These are phyloP conservation scores for Cordyceps cateniannulata DNA, from an alignment of 2,329 filamentous ascomycete species.

Conservation along the genomic window DNA sequence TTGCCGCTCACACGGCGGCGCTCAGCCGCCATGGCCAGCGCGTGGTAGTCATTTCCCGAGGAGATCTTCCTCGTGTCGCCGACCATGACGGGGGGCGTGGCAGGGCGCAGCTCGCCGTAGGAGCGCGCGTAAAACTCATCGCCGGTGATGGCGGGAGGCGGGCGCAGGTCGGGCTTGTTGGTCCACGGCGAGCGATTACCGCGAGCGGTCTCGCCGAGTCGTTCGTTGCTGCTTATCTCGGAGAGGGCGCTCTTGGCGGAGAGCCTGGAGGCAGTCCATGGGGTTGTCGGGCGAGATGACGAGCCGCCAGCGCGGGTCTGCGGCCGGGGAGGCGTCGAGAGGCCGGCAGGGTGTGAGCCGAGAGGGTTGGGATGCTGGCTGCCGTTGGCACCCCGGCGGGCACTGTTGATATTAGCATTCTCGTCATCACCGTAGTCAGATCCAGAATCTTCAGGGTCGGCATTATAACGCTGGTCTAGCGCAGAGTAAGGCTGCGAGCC, in stretches of 20 bases:
- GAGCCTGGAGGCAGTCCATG: constrained; percentile 15
- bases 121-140: constrained; percentile 48
- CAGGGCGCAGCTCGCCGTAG: constrained; percentile 52
- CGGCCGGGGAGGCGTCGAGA: background rate
- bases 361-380: constrained; percentile 46
- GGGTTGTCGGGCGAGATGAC: background rate
- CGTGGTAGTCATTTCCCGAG: constrained; percentile 50
- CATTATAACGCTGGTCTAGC: constrained; percentile 38
- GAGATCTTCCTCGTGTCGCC: constrained; percentile 48
- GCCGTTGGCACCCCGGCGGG: constrained; percentile 16
- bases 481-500: constrained; percentile 38
- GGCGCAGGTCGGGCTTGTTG: constrained; percentile 24
- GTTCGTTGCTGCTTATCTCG: constrained; percentile 40
- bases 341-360: constrained; percentile 40
- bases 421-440: constrained; percentile 35
- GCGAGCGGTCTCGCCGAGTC: constrained; percentile 34
- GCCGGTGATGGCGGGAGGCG: constrained; percentile 39
- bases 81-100: constrained; percentile 48
- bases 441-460: constrained; percentile 34
- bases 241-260: constrained; percentile 28
- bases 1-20: constrained; percentile 66
- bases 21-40: constrained; percentile 27
- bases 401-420: constrained; percentile 16
- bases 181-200: constrained; percentile 33
- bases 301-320: background rate